Percentiles rank a stretch among this genome's conserved stretches.
Conservation (phyloP, 2,329 filamentous ascomycete species). For the Lomentospora prolificans region DNA sequence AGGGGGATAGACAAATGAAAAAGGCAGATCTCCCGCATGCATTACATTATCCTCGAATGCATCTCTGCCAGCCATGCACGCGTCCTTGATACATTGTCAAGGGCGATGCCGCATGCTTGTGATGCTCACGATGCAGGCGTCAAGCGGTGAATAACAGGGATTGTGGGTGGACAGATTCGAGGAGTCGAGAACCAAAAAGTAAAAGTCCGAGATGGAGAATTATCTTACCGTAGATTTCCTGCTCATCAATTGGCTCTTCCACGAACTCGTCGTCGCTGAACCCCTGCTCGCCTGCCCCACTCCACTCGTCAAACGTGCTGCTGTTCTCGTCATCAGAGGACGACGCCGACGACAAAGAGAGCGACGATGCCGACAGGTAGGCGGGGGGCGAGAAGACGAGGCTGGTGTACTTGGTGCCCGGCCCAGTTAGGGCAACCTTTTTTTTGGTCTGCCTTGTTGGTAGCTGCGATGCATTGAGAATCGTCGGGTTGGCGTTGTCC, state of each 20-base stretch:
- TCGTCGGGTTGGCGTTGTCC: constrained; percentile 86
- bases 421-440: constrained; percentile 33
- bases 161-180: constrained; percentile 12
- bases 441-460: constrained; percentile 57
- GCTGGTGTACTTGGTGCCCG: constrained; percentile 36
- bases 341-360: constrained; percentile 22
- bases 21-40: background rate
- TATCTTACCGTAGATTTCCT: constrained; percentile 80
- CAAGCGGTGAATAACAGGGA: background rate
- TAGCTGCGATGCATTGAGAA: constrained; percentile 79
- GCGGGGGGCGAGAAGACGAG: constrained; percentile 36
- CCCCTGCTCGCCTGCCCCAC: constrained; percentile 12
- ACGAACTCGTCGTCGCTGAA: constrained; percentile 44
- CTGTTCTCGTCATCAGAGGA: constrained; percentile 14
- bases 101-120: background rate
- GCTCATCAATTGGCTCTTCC: constrained; percentile 84
- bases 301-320: constrained; percentile 15
- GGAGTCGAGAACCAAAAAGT: background rate
- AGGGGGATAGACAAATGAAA: background rate
- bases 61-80: background rate
- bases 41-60: background rate
- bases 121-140: background rate
- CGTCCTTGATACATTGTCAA: background rate
- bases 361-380: constrained; percentile 24
- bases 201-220: constrained; percentile 2